phyloP scores from a whole-genome alignment of 2,329 filamentous ascomycete genomes.

The Arthrobotrys pseudoclavata region DNA sequence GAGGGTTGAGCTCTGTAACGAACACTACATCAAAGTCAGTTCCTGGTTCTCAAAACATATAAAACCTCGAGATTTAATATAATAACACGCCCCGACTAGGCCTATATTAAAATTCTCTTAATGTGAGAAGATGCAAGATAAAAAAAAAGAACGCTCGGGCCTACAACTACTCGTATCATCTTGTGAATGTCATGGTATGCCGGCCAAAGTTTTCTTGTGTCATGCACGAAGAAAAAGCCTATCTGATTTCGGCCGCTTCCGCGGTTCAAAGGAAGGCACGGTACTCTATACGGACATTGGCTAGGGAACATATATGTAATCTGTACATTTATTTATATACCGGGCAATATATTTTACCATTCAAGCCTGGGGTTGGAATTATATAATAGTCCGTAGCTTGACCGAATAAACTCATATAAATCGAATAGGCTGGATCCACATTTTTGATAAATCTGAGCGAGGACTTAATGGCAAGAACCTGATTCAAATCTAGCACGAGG shows the following conservation, averaged over 20 bases:
- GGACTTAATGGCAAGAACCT: neutral
- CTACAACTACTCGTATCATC: conserved; percentile 12
- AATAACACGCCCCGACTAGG: neutral
- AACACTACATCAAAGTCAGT: neutral
- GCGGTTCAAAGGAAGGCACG: neutral
- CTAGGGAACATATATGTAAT: neutral
- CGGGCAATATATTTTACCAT: conserved; percentile 8
- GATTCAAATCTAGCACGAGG: neutral
- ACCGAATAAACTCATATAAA: neutral
- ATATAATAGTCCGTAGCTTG: conserved; percentile 38
- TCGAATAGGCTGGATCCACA: neutral
- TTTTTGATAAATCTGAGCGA: neutral
- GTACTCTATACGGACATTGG: neutral
- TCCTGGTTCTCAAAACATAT: conserved; percentile 24
- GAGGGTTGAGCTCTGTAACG: neutral
- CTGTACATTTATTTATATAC: neutral
- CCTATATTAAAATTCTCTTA: conserved; percentile 4
- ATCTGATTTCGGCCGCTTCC: conserved; percentile 8
- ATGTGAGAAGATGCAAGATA: neutral
- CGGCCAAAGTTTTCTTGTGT: conserved; percentile 14
- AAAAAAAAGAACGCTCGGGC: conserved; percentile 28
- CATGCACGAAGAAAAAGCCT: conserved; percentile 4
- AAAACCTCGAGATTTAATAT: conserved; percentile 36
- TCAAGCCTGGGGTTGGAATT: neutral
- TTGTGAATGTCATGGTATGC: conserved; percentile 12